These are phyloP conservation scores for Lactarius quietus DNA, from an alignment of 768 basidiomycete species.

Conservation along the genomic window DNA sequence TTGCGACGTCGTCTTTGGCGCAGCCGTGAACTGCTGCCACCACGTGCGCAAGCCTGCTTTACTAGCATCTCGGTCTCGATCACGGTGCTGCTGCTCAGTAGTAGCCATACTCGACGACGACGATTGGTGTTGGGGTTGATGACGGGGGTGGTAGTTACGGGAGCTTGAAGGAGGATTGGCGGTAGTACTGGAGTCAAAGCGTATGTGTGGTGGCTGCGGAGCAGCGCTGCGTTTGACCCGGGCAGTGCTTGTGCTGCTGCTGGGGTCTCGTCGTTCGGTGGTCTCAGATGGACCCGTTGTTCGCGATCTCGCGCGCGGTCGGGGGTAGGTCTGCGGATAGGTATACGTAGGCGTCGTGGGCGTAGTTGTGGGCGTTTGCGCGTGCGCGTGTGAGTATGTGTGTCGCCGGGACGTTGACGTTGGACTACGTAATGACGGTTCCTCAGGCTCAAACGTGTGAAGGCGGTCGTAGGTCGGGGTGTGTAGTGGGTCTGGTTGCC, in stretches of 20 bases:
- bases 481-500: background rate
- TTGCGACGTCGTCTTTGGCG: constrained; percentile 44
- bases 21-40: constrained; percentile 75
- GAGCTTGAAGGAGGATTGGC: background rate
- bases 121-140: constrained; percentile 13
- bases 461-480: background rate
- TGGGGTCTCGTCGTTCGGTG: background rate
- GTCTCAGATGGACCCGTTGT: constrained; percentile 1
- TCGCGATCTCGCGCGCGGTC: constrained; percentile 6
- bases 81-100: constrained; percentile 2
- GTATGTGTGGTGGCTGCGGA: background rate
- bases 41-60: constrained; percentile 57
- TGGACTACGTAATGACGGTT: too few relatives aligned
- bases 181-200: too few relatives aligned
- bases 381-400: background rate
- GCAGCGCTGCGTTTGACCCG: too few relatives aligned
- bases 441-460: too few relatives aligned
- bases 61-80: background rate
- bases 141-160: background rate
- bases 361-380: background rate
- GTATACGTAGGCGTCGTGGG: constrained; percentile 1
- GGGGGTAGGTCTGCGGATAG: constrained; percentile 9
- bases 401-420: too few relatives aligned
- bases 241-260: too few relatives aligned
- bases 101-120: background rate